Base-by-base conservation (phyloP, 2,329 filamentous ascomycete species). In the Calcarisporium arbuscula region DNA sequence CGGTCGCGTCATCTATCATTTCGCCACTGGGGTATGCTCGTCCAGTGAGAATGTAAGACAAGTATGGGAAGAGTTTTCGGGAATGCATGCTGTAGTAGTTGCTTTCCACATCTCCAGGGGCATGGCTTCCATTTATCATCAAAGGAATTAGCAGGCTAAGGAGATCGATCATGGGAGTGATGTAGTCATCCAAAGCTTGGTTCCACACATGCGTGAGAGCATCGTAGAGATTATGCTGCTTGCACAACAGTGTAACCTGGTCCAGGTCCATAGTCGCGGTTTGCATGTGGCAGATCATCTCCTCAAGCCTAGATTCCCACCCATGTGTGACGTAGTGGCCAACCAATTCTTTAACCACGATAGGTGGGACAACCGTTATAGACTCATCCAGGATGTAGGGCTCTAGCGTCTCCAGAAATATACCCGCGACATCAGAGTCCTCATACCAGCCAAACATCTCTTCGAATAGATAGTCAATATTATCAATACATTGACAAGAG, bases 141-240 rank as follows among this genome's bases (percentile, higher is more conserved):
- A 74, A 58, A 19, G 68, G 76, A 46, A 73, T 62, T 20, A 84
- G 56, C n/a, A 95, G 67, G 11, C 74, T 66, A 31, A 94, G 65
- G 3, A 98, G 72, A 41, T 95, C 88, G 46, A 87, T 82, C 37
- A 96, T 68, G 2, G 92, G 90, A 2, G 89, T 94, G 42, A 95
- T 80, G 50, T 94, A 95, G 58, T 98, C 94, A 42, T 70, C 68
- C 19, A 98, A 67, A 4, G 87, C 88, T 57, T 86, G 82, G 41
- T 94, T 96, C 92, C 92, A 98, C 36, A 98, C 85, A 55, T 96
- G 95, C 28, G 94, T 88, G 37, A 95, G 74, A 3, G 92, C 94
- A 59, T 98, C 94, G 53, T 95, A 98, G 5, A 98, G 72, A 45
- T 83, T 78, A 56, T 96, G 81, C 53, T 90, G 82, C 57, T 92